A percentile compares a stretch with the other conserved stretches of the same genome.
phyloP scores from a whole-genome alignment of 2,329 filamentous ascomycete species.

The Pestalotiopsis sp. region DNA sequence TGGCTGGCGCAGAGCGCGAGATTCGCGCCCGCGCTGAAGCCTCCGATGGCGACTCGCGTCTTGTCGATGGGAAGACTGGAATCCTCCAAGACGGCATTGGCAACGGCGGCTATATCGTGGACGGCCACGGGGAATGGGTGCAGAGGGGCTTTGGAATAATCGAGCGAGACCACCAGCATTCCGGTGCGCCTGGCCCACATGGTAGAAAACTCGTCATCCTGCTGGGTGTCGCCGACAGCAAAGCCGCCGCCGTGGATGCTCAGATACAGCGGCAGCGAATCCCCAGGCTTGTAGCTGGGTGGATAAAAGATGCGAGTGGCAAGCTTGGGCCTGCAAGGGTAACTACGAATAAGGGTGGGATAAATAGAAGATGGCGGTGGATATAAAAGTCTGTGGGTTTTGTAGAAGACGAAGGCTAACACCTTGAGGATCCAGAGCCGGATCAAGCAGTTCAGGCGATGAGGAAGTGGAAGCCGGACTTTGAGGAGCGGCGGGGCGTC shows the following conservation, averaged over 20 bases:
- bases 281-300: neutral
- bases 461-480: conserved; percentile 12
- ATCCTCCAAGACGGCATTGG: conserved; percentile 41
- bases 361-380: neutral
- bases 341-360: conserved; percentile 2
- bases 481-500: conserved; percentile 12
- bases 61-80: conserved; percentile 43
- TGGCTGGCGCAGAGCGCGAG: conserved; percentile 42
- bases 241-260: conserved; percentile 49
- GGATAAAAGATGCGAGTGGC: conserved; percentile 14
- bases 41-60: conserved; percentile 40
- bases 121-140: conserved; percentile 41
- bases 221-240: conserved; percentile 35
- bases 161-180: conserved; percentile 44
- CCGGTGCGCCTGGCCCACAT: conserved; percentile 38
- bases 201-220: conserved; percentile 48
- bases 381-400: neutral
- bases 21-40: conserved; percentile 49
- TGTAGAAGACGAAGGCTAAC: neutral
- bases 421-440: conserved; percentile 6
- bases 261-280: conserved; percentile 39
- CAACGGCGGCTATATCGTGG: conserved; percentile 42
- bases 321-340: conserved; percentile 13
- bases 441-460: conserved; percentile 12
- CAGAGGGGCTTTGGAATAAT: conserved; percentile 45